phyloP scores from a whole-genome alignment of 2,329 filamentous ascomycete species.

The Colletotrichum chlorophyti region DNA sequence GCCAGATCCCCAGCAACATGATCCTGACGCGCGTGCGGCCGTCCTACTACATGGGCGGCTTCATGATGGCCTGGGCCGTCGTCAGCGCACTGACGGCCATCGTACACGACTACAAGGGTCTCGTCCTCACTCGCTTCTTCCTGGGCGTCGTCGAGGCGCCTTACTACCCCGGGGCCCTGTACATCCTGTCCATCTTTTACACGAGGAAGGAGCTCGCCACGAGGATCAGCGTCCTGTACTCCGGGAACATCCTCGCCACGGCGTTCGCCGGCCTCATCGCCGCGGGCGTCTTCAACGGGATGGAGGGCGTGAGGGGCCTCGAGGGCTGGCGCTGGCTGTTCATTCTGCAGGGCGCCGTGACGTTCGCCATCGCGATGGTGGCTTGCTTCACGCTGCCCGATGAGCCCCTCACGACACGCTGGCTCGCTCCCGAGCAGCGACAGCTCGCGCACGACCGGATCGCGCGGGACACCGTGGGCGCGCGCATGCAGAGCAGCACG shows the following conservation, averaged over 20 bases:
- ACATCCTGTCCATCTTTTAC: constrained; percentile 60
- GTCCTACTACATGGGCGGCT: constrained; percentile 52
- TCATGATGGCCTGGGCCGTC: constrained; percentile 49
- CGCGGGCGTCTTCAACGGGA: constrained; percentile 44
- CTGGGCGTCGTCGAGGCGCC: constrained; percentile 47
- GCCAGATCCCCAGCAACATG: constrained; percentile 46
- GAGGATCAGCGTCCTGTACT: constrained; percentile 52
- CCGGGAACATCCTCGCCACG: constrained; percentile 42
- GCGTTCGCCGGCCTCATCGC: constrained; percentile 53
- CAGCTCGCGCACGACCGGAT: constrained; percentile 50
- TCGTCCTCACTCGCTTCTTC: constrained; percentile 47
- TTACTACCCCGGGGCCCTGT: constrained; percentile 42
- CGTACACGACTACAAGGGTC: constrained; percentile 46
- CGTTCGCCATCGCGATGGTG: constrained; percentile 36
- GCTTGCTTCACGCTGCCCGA: constrained; percentile 44
- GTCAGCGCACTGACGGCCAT: constrained; percentile 48
- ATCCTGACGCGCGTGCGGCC: constrained; percentile 54
- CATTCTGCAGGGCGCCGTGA: constrained; percentile 38
- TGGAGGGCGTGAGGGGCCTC: constrained; percentile 35
- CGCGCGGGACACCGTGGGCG: constrained; percentile 35
- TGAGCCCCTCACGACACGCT: constrained; percentile 44
- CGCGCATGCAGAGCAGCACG: constrained; percentile 37
- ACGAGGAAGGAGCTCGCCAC: constrained; percentile 54
- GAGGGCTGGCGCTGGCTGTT: constrained; percentile 42
- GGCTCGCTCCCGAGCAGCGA: constrained; percentile 43